These are phyloP conservation scores for Phytophthora niederhauseri DNA, from an alignment of 352 stramenopile genomes.

Conservation along the genomic window DNA sequence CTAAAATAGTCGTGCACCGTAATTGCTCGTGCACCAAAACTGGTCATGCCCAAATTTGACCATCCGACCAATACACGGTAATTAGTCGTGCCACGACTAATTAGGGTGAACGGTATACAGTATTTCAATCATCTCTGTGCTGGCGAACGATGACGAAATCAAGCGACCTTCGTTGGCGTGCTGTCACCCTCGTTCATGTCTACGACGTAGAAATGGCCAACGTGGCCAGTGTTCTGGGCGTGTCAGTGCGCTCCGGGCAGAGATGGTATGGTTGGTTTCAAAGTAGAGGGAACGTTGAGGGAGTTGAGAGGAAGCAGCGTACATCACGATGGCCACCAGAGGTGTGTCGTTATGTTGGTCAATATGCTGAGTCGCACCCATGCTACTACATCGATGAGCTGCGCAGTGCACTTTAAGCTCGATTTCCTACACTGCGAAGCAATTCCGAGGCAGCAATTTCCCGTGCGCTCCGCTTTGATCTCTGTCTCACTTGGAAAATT, in stretches of 20 bases:
- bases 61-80: no score
- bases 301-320: background rate
- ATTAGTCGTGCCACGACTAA: no score
- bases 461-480: slow-evolving; percentile 6
- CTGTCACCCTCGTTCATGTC: slow-evolving; percentile 1
- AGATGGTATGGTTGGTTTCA: slow-evolving; percentile 1
- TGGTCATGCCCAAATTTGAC: no score
- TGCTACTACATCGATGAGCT: slow-evolving; percentile 17
- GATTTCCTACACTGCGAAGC: slow-evolving; percentile 5
- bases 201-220: slow-evolving; percentile 7
- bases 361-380: slow-evolving; percentile 10
- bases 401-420: background rate
- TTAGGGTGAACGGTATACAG: no score
- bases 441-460: slow-evolving; percentile 4
- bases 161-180: slow-evolving; percentile 7
- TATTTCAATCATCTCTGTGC: background rate
- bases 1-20: no score
- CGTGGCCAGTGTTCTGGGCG: slow-evolving; percentile 5
- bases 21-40: no score
- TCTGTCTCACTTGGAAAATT: slow-evolving; percentile 7
- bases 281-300: slow-evolving; percentile 1
- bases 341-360: slow-evolving; percentile 4
- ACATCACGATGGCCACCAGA: slow-evolving; percentile 3
- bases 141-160: slow-evolving; percentile 8
- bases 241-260: slow-evolving; percentile 5